Evolutionary conservation across 2,329 filamentous ascomycete species (phyloP).

Genomic region (Ophiostoma sp.): DNA sequence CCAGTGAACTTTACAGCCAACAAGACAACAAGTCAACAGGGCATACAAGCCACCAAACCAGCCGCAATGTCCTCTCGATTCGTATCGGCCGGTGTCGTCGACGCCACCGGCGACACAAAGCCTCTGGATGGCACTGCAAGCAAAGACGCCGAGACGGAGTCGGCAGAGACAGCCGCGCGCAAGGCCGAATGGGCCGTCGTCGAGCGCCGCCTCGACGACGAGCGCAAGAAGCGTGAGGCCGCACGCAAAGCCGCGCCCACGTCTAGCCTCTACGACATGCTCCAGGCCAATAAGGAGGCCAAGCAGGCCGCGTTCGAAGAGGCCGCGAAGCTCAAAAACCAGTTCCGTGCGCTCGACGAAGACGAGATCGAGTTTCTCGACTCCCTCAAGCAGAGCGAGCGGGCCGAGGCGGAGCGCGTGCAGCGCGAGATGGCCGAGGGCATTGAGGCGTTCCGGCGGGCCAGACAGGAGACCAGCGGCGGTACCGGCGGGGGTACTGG

Average conservation of each 20-base stretch:
- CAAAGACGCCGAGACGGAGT: neutral
- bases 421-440: conserved; percentile 53
- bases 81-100: conserved; percentile 43
- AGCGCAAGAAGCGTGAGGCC: conserved; percentile 49
- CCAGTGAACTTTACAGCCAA: neutral
- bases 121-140: neutral
- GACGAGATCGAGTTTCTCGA: conserved; percentile 74
- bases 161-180: conserved; percentile 19
- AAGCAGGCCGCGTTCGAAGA: conserved; percentile 82
- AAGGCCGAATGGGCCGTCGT: conserved; percentile 57
- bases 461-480: neutral
- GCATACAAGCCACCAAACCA: neutral
- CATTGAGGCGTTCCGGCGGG: conserved; percentile 49
- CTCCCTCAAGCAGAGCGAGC: conserved; percentile 46
- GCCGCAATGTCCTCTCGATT: conserved; percentile 48
- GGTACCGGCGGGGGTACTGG: neutral
- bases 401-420: conserved; percentile 50
- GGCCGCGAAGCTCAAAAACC: conserved; percentile 63
- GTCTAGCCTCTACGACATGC: conserved; percentile 61
- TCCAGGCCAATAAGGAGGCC: conserved; percentile 79
- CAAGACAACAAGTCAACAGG: no score
- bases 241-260: conserved; percentile 38
- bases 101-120: neutral
- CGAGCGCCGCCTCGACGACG: conserved; percentile 58
- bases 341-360: conserved; percentile 71